A percentile compares a stretch with the other conserved stretches of the same genome.
phyloP scores from a whole-genome alignment of 2,329 filamentous ascomycete species.

The Lasiodiplodia sp. region DNA sequence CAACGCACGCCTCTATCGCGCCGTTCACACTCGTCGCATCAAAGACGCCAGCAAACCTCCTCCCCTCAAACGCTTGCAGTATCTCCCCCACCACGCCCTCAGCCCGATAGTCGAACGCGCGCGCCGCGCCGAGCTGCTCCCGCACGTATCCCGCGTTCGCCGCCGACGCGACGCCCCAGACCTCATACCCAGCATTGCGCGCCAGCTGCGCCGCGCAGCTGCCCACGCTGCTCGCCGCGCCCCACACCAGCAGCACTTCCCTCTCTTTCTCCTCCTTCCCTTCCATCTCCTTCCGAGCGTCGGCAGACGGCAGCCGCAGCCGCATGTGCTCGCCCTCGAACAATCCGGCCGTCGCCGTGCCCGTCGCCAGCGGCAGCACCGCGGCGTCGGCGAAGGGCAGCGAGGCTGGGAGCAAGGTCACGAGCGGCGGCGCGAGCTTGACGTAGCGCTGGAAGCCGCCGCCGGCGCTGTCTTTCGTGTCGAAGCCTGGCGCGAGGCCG shows the following conservation, averaged over 20 bases:
- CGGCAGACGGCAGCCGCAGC: constrained; percentile 46
- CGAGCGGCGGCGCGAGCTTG: constrained; percentile 37
- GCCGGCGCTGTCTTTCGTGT: constrained; percentile 45
- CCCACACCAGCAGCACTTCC: constrained; percentile 47
- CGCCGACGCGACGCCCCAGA: constrained; percentile 41
- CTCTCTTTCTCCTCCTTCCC: constrained; percentile 6
- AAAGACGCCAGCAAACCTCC: constrained; percentile 49
- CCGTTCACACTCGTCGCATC: constrained; percentile 39
- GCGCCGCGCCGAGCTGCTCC: constrained; percentile 39
- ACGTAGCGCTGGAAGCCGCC: constrained; percentile 33
- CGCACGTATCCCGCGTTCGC: constrained; percentile 43
- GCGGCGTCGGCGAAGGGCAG: constrained; percentile 48
- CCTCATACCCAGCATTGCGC: constrained; percentile 42
- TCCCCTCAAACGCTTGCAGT: constrained; percentile 43
- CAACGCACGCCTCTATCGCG: neutral
- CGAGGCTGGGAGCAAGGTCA: constrained; percentile 42
- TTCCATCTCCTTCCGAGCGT: constrained; percentile 38
- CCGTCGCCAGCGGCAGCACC: constrained; percentile 54
- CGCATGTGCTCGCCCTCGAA: constrained; percentile 50
- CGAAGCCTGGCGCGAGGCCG: constrained; percentile 36
- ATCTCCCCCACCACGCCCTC: constrained; percentile 44
- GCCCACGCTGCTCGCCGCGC: constrained; percentile 47
- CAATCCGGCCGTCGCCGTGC: constrained; percentile 53
- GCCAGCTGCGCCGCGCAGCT: constrained; percentile 44
- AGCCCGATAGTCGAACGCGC: constrained; percentile 44